Conservation (phyloP, 1,284 basidiomycete species). For the Exobasidium rhododendri region DNA sequence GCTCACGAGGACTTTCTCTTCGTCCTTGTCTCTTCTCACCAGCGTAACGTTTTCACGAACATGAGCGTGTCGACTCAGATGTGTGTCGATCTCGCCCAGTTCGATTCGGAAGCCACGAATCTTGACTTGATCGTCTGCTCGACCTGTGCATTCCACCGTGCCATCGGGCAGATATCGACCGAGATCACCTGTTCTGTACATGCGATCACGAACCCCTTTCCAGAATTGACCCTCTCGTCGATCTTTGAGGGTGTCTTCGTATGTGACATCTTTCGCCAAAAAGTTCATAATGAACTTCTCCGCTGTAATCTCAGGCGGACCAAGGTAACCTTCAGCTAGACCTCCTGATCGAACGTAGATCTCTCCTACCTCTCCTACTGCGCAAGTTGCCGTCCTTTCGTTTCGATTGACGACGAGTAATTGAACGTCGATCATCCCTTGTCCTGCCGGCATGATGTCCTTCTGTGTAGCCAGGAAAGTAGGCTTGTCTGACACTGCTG, state of each 20-base stretch:
- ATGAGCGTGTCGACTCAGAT: conserved; percentile 87
- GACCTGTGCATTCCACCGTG: conserved; percentile 91
- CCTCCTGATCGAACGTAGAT: conserved; percentile 98
- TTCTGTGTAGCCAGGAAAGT: conserved; percentile 93
- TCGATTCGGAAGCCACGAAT: conserved; percentile 99
- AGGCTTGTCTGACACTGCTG: conserved; percentile 74
- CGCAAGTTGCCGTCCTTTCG: conserved; percentile 82
- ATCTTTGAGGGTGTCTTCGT: conserved; percentile 44
- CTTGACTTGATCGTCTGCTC: conserved; percentile 98
- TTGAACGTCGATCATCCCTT: conserved; percentile 97
- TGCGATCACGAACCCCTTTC: conserved; percentile 95
- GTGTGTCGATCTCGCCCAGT: conserved; percentile 95
- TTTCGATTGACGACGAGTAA: conserved; percentile 93
- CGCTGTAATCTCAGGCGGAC: conserved; percentile 69
- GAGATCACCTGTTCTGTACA: conserved; percentile 96
- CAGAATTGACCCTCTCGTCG: conserved; percentile 60
- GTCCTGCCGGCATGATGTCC: conserved; percentile 95
- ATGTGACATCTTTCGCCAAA: conserved; percentile 40
- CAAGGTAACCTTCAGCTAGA: conserved; percentile 90
- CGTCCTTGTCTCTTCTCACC: conserved; percentile 95
- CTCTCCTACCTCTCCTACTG: conserved; percentile 94
- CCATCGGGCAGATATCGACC: conserved; percentile 92
- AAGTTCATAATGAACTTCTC: conserved; percentile 60
- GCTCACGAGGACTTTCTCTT: conserved; percentile 96
- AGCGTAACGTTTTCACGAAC: conserved; percentile 96